Conservation (phyloP, 306 rosid species). For the Cucurbita maxima region DNA sequence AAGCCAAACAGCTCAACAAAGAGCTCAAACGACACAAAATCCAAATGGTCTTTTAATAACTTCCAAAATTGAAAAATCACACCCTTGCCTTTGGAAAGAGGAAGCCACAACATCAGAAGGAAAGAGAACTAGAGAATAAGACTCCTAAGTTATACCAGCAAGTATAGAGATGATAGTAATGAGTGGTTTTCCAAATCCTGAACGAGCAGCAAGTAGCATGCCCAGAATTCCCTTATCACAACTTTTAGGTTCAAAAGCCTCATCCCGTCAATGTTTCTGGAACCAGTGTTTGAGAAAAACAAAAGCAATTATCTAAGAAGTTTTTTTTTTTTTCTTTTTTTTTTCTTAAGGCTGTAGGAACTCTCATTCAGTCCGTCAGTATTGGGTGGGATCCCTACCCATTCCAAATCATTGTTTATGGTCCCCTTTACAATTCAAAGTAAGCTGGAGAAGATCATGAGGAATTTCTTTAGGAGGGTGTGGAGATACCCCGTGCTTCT, state of each 20-base stretch:
- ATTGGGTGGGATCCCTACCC: not conserved
- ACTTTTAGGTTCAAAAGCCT: not conserved
- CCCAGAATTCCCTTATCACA: not conserved
- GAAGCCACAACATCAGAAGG: not conserved
- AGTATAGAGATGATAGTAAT: not conserved
- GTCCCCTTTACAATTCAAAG: not conserved
- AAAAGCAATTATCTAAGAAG: not conserved
- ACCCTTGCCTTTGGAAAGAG: not conserved
- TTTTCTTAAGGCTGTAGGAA: not conserved
- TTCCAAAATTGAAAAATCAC: too few relatives aligned
- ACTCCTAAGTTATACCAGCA: not conserved
- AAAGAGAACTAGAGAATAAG: not conserved
- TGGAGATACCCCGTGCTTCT: not conserved
- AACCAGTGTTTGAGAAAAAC: not conserved
- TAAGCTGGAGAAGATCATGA: not conserved
- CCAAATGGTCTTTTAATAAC: too few relatives aligned
- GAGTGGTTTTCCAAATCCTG: not conserved
- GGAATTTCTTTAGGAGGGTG: not conserved
- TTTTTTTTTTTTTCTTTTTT: too few relatives aligned
- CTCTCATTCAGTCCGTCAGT: not conserved
- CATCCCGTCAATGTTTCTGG: not conserved
- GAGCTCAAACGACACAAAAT: too few relatives aligned
- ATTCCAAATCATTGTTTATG: not conserved
- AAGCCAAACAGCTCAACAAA: too few relatives aligned
- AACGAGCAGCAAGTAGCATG: not conserved